Conservation (phyloP, 768 basidiomycete species). For the Suillus subalutaceus region DNA sequence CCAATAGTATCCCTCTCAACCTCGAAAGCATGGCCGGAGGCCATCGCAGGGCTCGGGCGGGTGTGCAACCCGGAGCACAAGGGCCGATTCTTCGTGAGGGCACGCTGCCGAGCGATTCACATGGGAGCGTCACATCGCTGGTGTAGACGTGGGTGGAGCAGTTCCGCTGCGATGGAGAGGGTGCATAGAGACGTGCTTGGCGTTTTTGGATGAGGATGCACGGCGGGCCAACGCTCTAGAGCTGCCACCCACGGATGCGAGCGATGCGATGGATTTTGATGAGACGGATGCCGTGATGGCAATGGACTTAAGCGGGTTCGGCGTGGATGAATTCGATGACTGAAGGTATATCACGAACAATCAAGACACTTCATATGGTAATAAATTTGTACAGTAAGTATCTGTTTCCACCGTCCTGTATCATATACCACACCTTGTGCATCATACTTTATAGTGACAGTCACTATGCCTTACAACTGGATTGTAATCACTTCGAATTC, state of each 20-base stretch:
- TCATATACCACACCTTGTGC: neutral
- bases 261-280: slow-evolving; percentile 18
- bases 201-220: slow-evolving; percentile 47
- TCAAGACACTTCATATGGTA: neutral
- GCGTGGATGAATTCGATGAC: slow-evolving; percentile 32
- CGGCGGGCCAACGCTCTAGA: neutral
- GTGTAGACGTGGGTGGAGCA: slow-evolving; percentile 50
- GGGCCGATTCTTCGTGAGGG: slow-evolving; percentile 48
- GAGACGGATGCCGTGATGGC: slow-evolving; percentile 20
- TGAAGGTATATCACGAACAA: slow-evolving; percentile 11
- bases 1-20: neutral
- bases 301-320: slow-evolving; percentile 25
- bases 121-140: slow-evolving; percentile 62
- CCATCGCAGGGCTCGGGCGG: slow-evolving; percentile 42
- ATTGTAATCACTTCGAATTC: neutral
- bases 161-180: slow-evolving; percentile 73
- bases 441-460: neutral
- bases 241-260: neutral
- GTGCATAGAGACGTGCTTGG: slow-evolving; percentile 63
- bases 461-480: neutral
- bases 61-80: slow-evolving; percentile 45
- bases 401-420: neutral
- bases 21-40: slow-evolving; percentile 19
- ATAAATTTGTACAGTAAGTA: slow-evolving; percentile 2
- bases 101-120: slow-evolving; percentile 65